A percentile compares a stretch with the other conserved stretches of the same genome.
phyloP scores from a whole-genome alignment of 1,284 basidiomycete species.

The Testicularia cyperi region DNA sequence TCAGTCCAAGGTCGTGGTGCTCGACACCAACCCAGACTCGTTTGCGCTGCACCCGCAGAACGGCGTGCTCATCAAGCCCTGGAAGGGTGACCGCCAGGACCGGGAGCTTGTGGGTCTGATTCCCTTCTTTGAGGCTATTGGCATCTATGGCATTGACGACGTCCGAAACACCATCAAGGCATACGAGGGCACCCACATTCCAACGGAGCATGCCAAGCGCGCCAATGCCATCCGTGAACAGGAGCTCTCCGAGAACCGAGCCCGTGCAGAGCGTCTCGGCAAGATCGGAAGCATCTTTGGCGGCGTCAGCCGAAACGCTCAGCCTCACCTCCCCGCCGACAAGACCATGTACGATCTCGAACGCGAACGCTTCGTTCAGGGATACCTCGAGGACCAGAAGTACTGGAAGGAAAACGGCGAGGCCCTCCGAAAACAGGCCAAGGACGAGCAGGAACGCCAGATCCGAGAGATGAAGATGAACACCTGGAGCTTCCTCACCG shows the following conservation, averaged over 20 bases:
- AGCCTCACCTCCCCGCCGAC: slow-evolving; percentile 6
- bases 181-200: slow-evolving; percentile 84
- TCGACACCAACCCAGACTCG: slow-evolving; percentile 83
- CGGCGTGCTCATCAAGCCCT: slow-evolving; percentile 78
- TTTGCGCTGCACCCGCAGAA: slow-evolving; percentile 83
- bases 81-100: slow-evolving; percentile 80
- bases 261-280: slow-evolving; percentile 12
- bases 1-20: slow-evolving; percentile 80
- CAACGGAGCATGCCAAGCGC: slow-evolving; percentile 83
- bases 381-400: slow-evolving; percentile 82
- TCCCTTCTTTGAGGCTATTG: slow-evolving; percentile 85
- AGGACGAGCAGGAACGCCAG: slow-evolving; percentile 80
- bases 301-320: slow-evolving; percentile 40
- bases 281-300: slow-evolving; percentile 66
- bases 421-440: slow-evolving; percentile 74
- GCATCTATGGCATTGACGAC: slow-evolving; percentile 65
- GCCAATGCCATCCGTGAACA: slow-evolving; percentile 69
- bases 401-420: slow-evolving; percentile 81
- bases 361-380: slow-evolving; percentile 78
- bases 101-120: slow-evolving; percentile 81
- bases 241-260: slow-evolving; percentile 65
- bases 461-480: slow-evolving; percentile 63
- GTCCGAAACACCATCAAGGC: slow-evolving; percentile 82
- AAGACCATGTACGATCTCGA: slow-evolving; percentile 85
- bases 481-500: slow-evolving; percentile 49